Conservation (phyloP, 257 asterid species). For the Rubia yunnanensis region DNA sequence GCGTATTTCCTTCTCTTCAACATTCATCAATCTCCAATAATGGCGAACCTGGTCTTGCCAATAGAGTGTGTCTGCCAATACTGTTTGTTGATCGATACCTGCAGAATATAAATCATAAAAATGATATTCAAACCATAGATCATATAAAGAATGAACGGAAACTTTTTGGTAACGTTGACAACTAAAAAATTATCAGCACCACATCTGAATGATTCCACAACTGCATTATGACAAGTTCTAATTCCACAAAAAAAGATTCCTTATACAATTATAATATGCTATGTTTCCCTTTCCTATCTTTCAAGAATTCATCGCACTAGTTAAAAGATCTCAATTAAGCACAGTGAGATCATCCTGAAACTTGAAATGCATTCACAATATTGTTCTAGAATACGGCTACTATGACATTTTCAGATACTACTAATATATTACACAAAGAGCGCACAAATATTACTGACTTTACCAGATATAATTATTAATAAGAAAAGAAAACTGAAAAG, state of each 20-base stretch:
- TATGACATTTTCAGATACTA: neutral
- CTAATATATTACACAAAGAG: neutral
- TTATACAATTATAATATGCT: neutral
- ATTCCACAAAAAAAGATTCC: neutral
- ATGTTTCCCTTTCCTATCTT: neutral
- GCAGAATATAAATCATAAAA: slow-evolving; percentile 13
- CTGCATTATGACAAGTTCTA: neutral
- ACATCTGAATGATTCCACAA: neutral
- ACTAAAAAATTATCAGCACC: neutral
- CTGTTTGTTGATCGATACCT: slow-evolving; percentile 55
- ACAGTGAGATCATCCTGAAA: neutral
- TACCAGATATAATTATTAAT: neutral
- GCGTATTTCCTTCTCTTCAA: slow-evolving; percentile 55
- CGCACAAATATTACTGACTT: neutral
- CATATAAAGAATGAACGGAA: neutral
- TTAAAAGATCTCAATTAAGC: neutral
- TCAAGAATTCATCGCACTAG: no score
- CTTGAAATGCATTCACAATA: neutral
- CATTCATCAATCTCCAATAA: slow-evolving; percentile 83
- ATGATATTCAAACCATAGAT: neutral
- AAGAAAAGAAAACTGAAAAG: neutral
- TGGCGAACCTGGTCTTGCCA: slow-evolving; percentile 97
- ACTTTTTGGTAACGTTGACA: neutral
- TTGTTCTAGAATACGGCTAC: neutral
- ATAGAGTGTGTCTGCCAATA: slow-evolving; percentile 64